Evolutionary conservation across 306 rosid genomes (phyloP).

Genomic region (Phaseolus lunatus): DNA sequence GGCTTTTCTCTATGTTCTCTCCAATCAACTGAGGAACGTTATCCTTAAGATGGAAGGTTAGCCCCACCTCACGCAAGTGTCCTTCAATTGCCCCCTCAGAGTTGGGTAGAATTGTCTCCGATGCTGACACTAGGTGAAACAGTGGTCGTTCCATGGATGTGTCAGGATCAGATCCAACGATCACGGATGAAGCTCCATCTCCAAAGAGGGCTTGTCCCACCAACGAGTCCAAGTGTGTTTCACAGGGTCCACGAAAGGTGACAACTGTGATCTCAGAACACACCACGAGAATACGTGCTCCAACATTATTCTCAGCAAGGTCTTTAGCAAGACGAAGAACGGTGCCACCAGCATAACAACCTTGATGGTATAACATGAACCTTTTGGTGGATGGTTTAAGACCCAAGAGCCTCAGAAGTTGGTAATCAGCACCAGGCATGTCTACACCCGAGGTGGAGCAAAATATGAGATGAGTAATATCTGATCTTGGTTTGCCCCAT

Average conservation of each 20-base stretch:
- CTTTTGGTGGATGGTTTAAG: conserved; percentile 47
- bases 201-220: conserved; percentile 58
- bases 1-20: conserved; percentile 31
- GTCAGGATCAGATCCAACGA: conserved; percentile 46
- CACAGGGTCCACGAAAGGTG: conserved; percentile 40
- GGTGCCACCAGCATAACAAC: conserved; percentile 52
- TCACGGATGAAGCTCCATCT: conserved; percentile 49
- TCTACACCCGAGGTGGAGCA: conserved; percentile 50
- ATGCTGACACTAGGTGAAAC: conserved; percentile 24
- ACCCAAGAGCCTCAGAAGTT: conserved; percentile 49
- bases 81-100: conserved; percentile 49
- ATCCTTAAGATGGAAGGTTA: conserved; percentile 34
- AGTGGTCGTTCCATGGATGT: background rate
- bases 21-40: conserved; percentile 40
- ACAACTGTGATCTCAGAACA: conserved; percentile 44
- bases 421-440: conserved; percentile 57
- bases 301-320: conserved; percentile 47
- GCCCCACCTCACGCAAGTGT: conserved; percentile 54
- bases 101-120: conserved; percentile 33
- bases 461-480: conserved; percentile 55
- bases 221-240: conserved; percentile 45
- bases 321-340: conserved; percentile 54
- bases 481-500: conserved; percentile 52
- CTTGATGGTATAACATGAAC: conserved; percentile 49
- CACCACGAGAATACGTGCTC: conserved; percentile 51